Base-by-base conservation (phyloP, 306 rosid species). In the Abrus pulchellus region DNA sequence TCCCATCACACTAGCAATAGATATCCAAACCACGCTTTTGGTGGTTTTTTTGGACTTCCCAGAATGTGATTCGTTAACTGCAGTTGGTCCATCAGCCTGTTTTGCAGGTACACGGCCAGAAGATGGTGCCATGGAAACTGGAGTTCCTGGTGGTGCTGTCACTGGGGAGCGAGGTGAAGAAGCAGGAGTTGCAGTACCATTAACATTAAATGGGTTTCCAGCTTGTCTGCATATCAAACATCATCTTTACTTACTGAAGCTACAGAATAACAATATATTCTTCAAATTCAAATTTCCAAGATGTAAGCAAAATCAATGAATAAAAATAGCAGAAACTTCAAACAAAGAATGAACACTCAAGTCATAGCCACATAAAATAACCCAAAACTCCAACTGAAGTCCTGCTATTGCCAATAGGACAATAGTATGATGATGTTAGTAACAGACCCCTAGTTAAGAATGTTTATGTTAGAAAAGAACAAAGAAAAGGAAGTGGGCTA, bases 201-300 rank as follows among this genome's bases (percentile, higher is more conserved):
- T 95, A 65, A 82, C 82, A 87, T 92, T 90, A 72, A 93, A 93
- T 49, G 88, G 98, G 60, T 96, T 93, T 83, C 99, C 99, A 80
- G 87, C 94, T 80, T 78, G 89, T 69, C 99, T 96, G 97, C 88
- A 85, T 34, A 11, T 76, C 28, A 77, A 81, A 74, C 67, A 67
- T 32, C 44, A 49, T 61, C 63, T 63, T 82, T 61, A 80, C 69
- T 62, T 59, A 86, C 55, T 14, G 48, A 64, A 80, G 82, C 72
- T 54, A 33, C 68, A 71, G 74, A 69, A 20, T 44, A 74, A 68
- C 47, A 4, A 67, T 38, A 64, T 60, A 65, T 62, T 54, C 54
- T 38, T 12, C 72, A 68, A n/a, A 57, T 28, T 7, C 75, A 62
- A 14, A 61, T 66, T 79, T 76, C 47, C 20, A 48, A 33, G 53